Evolutionary conservation across 2,329 filamentous ascomycete genomes (phyloP).

Genomic region (Aspergillus fumigatus): DNA sequence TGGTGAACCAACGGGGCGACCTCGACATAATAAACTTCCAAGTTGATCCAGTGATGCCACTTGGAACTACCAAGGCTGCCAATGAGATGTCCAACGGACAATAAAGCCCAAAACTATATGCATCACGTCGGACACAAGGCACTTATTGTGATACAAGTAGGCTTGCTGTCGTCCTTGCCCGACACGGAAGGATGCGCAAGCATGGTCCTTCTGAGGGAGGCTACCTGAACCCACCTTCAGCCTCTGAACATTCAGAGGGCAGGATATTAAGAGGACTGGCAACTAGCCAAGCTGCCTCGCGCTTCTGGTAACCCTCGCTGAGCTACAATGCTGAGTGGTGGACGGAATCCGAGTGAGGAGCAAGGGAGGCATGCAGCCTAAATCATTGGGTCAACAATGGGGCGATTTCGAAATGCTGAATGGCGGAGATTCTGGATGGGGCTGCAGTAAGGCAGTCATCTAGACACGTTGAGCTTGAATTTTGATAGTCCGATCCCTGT

Average conservation of each 20-base stretch:
- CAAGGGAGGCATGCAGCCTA: background rate
- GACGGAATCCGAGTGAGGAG: background rate
- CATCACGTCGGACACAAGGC: background rate
- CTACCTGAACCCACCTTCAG: background rate
- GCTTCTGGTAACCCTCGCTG: background rate
- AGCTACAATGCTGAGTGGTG: background rate
- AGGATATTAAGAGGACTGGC: background rate
- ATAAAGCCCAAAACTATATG: background rate
- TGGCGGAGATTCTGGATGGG: background rate
- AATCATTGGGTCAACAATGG: background rate
- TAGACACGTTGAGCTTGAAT: background rate
- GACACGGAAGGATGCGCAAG: background rate
- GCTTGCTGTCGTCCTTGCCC: background rate
- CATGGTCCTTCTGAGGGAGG: background rate
- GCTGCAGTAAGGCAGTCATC: background rate
- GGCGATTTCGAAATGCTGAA: background rate
- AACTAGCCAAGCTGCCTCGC: background rate
- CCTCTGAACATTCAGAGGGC: background rate
- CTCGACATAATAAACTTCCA: slow-evolving; percentile 11
- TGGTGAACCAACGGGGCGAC: slow-evolving; percentile 1
- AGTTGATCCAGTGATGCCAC: slow-evolving; percentile 1
- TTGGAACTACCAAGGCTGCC: background rate
- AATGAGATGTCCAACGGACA: slow-evolving; percentile 2
- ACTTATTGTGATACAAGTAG: slow-evolving; percentile 1
- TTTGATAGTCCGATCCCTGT: background rate